Conservation (phyloP, 352 stramenopile species). For the Phytophthora europaea region DNA sequence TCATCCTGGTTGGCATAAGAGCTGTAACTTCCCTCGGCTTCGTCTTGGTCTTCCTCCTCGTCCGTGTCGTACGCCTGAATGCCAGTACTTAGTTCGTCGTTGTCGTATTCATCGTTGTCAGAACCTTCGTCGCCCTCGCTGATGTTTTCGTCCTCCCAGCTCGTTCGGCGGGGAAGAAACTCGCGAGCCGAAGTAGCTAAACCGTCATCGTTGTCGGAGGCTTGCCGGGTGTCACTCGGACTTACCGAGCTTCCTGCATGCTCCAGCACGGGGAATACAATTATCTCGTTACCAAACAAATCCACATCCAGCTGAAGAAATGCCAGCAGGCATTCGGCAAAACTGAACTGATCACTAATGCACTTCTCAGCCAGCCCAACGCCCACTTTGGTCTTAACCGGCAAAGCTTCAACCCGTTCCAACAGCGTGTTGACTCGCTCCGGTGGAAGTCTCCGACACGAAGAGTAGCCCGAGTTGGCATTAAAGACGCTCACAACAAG, state of each 20-base stretch:
- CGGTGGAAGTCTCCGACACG: slow-evolving; percentile 33
- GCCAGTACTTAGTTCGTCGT: slow-evolving; percentile 2
- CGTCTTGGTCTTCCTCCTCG: slow-evolving; percentile 22
- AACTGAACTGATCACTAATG: slow-evolving; percentile 33
- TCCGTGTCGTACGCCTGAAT: slow-evolving; percentile 9
- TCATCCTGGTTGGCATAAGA: slow-evolving; percentile 30
- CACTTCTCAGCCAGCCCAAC: neutral
- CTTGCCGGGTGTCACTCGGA: neutral
- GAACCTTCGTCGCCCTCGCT: slow-evolving; percentile 23
- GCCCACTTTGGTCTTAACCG: neutral
- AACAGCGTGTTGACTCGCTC: slow-evolving; percentile 19
- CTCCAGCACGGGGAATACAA: slow-evolving; percentile 62
- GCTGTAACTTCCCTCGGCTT: slow-evolving; percentile 10
- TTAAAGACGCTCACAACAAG: slow-evolving; percentile 60
- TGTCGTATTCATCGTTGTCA: slow-evolving; percentile 11
- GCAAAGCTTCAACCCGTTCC: slow-evolving; percentile 8
- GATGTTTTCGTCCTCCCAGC: slow-evolving; percentile 27
- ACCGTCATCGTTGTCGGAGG: slow-evolving; percentile 6
- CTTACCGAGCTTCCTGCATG: neutral
- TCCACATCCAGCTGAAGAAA: slow-evolving; percentile 67
- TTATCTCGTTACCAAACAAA: slow-evolving; percentile 61
- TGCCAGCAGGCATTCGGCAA: slow-evolving; percentile 47
- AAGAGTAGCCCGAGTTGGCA: slow-evolving; percentile 43
- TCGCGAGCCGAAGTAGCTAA: slow-evolving; percentile 6
- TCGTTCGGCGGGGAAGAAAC: slow-evolving; percentile 13